Evolutionary conservation across 441 rosid genomes (phyloP).

Genomic region (Adansonia rubrostipa): DNA sequence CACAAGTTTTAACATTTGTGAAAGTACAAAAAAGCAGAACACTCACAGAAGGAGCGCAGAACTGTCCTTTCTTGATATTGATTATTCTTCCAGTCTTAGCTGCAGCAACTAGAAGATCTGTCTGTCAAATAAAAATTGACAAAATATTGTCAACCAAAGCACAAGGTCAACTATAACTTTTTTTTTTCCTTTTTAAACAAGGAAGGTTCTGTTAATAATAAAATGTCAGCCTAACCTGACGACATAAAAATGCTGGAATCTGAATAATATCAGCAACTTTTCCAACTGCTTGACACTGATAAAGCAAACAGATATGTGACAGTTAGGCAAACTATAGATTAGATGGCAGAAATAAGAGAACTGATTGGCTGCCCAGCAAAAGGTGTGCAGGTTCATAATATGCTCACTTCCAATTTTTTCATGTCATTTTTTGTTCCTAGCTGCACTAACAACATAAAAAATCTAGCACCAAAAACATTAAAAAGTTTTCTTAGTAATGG

Average conservation of each 20-base stretch:
- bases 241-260: slow-evolving; percentile 96
- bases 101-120: slow-evolving; percentile 90
- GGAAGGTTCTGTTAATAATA: slow-evolving; percentile 3
- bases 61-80: slow-evolving; percentile 91
- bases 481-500: neutral
- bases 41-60: slow-evolving; percentile 90
- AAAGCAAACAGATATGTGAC: slow-evolving; percentile 24
- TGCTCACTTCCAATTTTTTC: neutral
- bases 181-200: neutral
- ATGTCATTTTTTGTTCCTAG: slow-evolving; percentile 2
- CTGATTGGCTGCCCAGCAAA: slow-evolving; percentile 11
- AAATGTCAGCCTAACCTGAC: slow-evolving; percentile 61
- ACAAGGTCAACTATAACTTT: neutral
- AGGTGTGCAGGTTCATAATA: neutral
- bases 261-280: slow-evolving; percentile 87
- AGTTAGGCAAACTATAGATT: neutral
- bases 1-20: slow-evolving; percentile 21
- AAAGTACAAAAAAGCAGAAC: slow-evolving; percentile 17
- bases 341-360: neutral
- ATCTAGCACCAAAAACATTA: neutral
- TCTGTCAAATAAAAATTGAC: slow-evolving; percentile 45
- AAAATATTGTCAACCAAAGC: slow-evolving; percentile 10
- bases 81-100: slow-evolving; percentile 90
- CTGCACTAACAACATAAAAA: slow-evolving; percentile 1
- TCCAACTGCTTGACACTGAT: slow-evolving; percentile 81